Evolutionary conservation across 441 rosid genomes (phyloP), one percentile per base, ranked within the genome.

Genomic region (Oxalis stricta): DNA sequence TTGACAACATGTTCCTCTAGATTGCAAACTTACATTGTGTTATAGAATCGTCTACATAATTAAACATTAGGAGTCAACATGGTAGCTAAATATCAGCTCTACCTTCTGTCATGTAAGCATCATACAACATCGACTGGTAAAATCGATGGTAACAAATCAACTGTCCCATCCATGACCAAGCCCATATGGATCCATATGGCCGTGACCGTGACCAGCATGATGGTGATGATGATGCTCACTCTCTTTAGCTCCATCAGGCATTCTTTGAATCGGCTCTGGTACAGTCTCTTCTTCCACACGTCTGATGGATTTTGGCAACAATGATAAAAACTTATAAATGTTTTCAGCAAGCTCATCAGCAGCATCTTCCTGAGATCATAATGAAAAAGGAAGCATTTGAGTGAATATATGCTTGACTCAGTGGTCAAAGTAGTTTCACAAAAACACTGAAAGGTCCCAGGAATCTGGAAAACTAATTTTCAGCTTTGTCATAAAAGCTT

Each of bases 151-250:
- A 59, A 38, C 26, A 39, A 18, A 54, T 75, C 60, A 82, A 55
- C 70, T 65, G 37, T 69, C 82, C 86, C 82, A 71, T 44, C 69
- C 80, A 37, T 70, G 68, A 45, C 94, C 86, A 30, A 82, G 77
- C 38, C 97, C 97, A 15, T 84, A 84, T 14, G 94, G 75, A 55
- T 73, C 70, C 77, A 59, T 56, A 51, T 66, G 69, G 12, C 70
- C 76, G 38, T 64, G 63, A 15, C 5, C 55, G 50, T 69, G 55
- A 10, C 56, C 29, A 42, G 49, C 62, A 16, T 48, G 66, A n/a
- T 72, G 63, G 38, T 74, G 59, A 9, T 64, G 53, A 36, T 71
- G 71, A 22, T 61, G 59, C 5, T 48, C 74, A 26, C 57, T 45
- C 10, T 40, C 69, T 45, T 56, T 62, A 39, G 76, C 81, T 60